A percentile compares a stretch with the other conserved stretches of the same genome.
Evolutionary conservation across 129 eudicot species (phyloP).

Genomic region (Cynara cardunculus): DNA sequence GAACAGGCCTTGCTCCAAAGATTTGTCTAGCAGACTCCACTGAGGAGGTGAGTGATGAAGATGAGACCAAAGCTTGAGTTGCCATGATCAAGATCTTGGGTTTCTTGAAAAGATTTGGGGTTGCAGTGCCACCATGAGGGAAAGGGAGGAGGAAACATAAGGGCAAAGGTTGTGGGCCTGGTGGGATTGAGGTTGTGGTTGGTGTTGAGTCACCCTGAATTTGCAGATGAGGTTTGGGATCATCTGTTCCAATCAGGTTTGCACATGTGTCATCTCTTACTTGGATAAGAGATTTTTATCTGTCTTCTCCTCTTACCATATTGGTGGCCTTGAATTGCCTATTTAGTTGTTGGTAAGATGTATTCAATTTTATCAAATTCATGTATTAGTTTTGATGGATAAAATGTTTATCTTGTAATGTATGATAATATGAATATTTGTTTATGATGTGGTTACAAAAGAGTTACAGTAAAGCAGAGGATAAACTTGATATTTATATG

Average conservation of each 20-base stretch:
- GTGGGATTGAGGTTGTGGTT: conserved; percentile 47
- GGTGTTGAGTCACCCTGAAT: conserved; percentile 34
- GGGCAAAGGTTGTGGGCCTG: conserved; percentile 45
- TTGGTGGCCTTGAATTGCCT: conserved; percentile 13
- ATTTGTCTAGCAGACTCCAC: conserved; percentile 65
- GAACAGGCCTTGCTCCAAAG: conserved; percentile 52
- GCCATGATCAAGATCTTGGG: conserved; percentile 46
- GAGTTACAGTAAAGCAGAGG: too few species aligned
- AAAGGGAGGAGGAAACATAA: conserved; percentile 28
- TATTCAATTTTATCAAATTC: background rate
- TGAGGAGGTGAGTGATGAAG: conserved; percentile 83
- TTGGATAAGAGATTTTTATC: conserved; percentile 56
- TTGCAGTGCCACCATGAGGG: conserved; percentile 9
- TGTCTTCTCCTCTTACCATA: background rate
- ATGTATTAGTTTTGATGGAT: too few species aligned
- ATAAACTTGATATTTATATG: too few species aligned
- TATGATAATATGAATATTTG: too few species aligned
- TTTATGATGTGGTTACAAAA: too few species aligned
- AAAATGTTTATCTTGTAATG: too few species aligned
- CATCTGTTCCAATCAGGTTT: conserved; percentile 50
- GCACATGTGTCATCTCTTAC: conserved; percentile 55
- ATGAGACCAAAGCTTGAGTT: conserved; percentile 80
- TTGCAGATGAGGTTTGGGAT: conserved; percentile 55
- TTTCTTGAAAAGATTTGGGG: conserved; percentile 15
- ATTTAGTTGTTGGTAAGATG: background rate